These are phyloP conservation scores for Fraxinus anomala DNA, from an alignment of 257 asterid species.

Conservation along the genomic window DNA sequence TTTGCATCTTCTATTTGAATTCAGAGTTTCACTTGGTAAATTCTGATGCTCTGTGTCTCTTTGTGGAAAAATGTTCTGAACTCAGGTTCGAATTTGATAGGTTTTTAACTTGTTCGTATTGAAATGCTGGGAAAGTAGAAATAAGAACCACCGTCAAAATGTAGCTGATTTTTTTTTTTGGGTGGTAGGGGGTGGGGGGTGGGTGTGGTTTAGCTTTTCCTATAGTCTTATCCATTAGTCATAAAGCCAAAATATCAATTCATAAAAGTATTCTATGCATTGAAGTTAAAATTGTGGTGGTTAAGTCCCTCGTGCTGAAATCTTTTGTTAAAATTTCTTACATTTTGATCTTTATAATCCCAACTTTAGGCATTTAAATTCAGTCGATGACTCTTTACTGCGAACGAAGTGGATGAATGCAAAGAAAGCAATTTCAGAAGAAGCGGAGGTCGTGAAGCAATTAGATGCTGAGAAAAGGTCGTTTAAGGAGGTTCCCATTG, in stretches of 20 bases:
- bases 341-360: conserved; percentile 3
- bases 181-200: too few species aligned
- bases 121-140: background rate
- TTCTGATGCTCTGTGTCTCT: conserved; percentile 3
- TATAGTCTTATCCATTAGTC: background rate
- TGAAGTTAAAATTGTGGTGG: background rate
- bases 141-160: background rate
- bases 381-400: conserved; percentile 81
- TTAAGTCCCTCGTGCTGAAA: background rate
- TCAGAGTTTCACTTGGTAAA: background rate
- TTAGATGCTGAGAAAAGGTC: conserved; percentile 89
- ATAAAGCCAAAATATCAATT: background rate
- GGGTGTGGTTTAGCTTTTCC: background rate
- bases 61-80: conserved; percentile 2
- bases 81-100: background rate
- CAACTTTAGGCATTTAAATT: conserved; percentile 67
- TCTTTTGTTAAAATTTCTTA: conserved; percentile 10
- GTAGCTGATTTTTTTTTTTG: background rate
- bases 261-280: background rate
- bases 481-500: conserved; percentile 72
- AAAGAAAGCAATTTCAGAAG: conserved; percentile 88
- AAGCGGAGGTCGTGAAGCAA: conserved; percentile 94
- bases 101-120: background rate
- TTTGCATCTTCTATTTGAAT: background rate
- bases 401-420: conserved; percentile 94